phyloP scores from a whole-genome alignment of 2,329 filamentous ascomycete genomes.

The Ophiostoma novo-ulmi region DNA sequence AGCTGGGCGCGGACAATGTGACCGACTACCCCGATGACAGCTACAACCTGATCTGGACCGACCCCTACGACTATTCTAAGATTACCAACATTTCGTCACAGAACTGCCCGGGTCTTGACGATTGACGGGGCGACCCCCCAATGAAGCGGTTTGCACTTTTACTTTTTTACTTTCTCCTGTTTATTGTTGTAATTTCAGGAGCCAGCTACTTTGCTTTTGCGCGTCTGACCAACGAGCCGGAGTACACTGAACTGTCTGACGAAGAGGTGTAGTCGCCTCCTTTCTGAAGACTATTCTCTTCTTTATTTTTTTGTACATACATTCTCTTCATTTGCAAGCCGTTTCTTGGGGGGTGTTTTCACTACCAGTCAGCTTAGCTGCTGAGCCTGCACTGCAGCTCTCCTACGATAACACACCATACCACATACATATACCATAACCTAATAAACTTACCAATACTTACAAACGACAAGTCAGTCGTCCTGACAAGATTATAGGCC shows the following conservation, averaged over 20 bases:
- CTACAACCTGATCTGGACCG: slow-evolving; percentile 55
- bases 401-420: not conserved
- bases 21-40: slow-evolving; percentile 47
- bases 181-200: not conserved
- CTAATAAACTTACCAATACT: not conserved
- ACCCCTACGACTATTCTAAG: slow-evolving; percentile 45
- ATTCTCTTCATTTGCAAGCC: not conserved
- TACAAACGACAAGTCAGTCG: not conserved
- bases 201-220: not conserved
- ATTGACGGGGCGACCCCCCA: slow-evolving; percentile 18
- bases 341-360: slow-evolving; percentile 12
- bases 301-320: slow-evolving; percentile 1
- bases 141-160: not conserved
- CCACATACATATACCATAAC: not conserved
- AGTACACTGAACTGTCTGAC: slow-evolving; percentile 14
- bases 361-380: not conserved
- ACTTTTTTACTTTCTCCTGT: not conserved
- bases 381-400: not conserved
- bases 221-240: not conserved
- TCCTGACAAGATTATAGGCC: not conserved
- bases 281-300: not conserved
- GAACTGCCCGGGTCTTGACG: slow-evolving; percentile 50
- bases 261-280: not conserved
- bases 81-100: slow-evolving; percentile 47
- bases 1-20: slow-evolving; percentile 47